These are phyloP conservation scores for Jatropha multifida DNA, from an alignment of 441 rosid genomes.

Conservation along the genomic window DNA sequence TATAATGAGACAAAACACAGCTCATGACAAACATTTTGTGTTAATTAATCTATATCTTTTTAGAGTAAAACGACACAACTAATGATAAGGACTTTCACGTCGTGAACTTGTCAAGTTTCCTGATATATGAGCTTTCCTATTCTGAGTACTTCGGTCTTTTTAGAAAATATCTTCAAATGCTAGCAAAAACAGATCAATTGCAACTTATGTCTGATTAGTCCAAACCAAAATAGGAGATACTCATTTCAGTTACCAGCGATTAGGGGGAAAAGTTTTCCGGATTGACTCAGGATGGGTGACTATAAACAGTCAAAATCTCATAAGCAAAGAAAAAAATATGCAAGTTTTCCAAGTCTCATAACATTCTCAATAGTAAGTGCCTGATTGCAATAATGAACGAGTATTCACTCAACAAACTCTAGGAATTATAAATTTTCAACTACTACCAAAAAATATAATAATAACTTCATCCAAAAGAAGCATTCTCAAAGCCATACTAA, in stretches of 20 bases:
- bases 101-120: not conserved
- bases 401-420: not conserved
- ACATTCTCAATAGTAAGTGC: not conserved
- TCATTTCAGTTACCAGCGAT: not conserved
- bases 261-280: not conserved
- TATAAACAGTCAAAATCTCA: constrained; percentile 2
- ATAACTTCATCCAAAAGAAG: not conserved
- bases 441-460: not conserved
- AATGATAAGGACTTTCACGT: not conserved
- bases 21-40: not conserved
- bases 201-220: not conserved
- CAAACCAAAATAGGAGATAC: not conserved
- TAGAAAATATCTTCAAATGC: not conserved
- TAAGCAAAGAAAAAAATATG: not conserved
- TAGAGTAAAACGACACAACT: not conserved
- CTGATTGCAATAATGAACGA: not conserved
- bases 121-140: not conserved
- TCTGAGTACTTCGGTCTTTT: not conserved
- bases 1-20: not conserved
- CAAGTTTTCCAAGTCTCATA: not conserved
- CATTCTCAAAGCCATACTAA: not conserved
- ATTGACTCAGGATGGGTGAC: not conserved
- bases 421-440: not conserved
- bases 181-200: not conserved
- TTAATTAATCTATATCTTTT: constrained; percentile 2